Evolutionary conservation across 345 rosid genomes (phyloP).

Genomic region (Citrus cavaleriei): DNA sequence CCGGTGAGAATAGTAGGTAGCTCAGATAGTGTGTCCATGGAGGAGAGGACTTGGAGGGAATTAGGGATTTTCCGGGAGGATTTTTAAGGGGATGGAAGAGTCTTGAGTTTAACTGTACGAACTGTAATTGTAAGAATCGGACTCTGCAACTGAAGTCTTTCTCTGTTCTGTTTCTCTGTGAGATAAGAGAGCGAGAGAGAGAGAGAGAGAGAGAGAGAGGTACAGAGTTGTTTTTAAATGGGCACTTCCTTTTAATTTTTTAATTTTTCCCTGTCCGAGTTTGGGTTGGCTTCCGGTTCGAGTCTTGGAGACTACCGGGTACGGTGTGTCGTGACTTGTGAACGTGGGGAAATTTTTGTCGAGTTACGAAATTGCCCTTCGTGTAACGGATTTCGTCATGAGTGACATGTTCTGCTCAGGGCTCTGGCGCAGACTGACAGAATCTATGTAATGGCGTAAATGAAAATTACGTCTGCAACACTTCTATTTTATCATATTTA

Average conservation of each 20-base stretch:
- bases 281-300: not conserved
- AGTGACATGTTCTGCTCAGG: not conserved
- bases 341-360: not conserved
- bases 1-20: not conserved
- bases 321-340: not conserved
- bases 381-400: not conserved
- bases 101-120: not conserved
- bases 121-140: not conserved
- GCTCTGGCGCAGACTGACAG: not conserved
- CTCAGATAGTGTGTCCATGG: slow-evolving; percentile 1
- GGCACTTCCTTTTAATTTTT: not conserved
- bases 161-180: not conserved
- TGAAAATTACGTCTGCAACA: no score
- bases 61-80: slow-evolving; percentile 15
- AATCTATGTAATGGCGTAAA: not conserved
- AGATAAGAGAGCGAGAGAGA: no score
- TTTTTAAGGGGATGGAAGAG: not conserved
- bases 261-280: not conserved
- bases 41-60: slow-evolving; percentile 6
- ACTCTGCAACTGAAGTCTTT: not conserved
- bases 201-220: no score
- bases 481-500: no score
- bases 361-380: not conserved
- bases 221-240: not conserved
- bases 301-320: not conserved